Conservation (phyloP, 768 basidiomycete species). For the Mycena epipterygia region DNA sequence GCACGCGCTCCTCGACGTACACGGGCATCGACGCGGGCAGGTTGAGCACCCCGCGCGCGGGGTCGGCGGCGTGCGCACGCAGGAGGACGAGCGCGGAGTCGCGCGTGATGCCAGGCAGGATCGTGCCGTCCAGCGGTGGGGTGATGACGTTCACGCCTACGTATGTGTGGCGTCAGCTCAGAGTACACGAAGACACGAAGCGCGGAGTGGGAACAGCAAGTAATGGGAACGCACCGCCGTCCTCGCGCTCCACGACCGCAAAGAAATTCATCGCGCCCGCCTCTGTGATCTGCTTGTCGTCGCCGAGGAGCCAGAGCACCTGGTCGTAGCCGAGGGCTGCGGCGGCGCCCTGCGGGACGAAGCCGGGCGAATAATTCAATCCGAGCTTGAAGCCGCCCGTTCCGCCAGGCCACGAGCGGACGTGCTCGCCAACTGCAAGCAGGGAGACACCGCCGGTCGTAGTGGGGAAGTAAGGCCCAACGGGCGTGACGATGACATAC, state of each 20-base stretch:
- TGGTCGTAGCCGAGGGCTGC: constrained; percentile 80
- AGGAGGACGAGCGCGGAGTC: constrained; percentile 78
- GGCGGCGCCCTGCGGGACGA: constrained; percentile 76
- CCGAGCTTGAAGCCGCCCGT: constrained; percentile 88
- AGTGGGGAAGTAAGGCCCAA: constrained; percentile 82
- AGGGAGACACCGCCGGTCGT: constrained; percentile 53
- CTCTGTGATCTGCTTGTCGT: constrained; percentile 64
- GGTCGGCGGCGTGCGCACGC: constrained; percentile 66
- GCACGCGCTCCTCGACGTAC: constrained; percentile 65
- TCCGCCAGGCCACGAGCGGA: constrained; percentile 68
- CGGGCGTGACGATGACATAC: constrained; percentile 79
- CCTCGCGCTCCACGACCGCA: constrained; percentile 69
- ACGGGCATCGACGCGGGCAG: constrained; percentile 53
- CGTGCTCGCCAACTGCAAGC: constrained; percentile 56
- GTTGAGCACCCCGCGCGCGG: constrained; percentile 50
- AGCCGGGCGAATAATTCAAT: constrained; percentile 70
- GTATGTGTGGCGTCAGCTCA: neutral
- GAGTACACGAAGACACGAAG: neutral
- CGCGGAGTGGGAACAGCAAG: neutral
- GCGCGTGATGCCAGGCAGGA: constrained; percentile 93
- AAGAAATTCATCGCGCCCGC: constrained; percentile 90
- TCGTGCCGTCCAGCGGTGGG: constrained; percentile 87
- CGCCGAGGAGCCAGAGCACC: constrained; percentile 83
- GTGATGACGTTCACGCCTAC: constrained; percentile 83
- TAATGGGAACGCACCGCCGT: constrained; percentile 62